These are phyloP conservation scores for Phascolomyces articulosus DNA, from an alignment of 371 early-diverging fungal species.

Conservation along the genomic window DNA sequence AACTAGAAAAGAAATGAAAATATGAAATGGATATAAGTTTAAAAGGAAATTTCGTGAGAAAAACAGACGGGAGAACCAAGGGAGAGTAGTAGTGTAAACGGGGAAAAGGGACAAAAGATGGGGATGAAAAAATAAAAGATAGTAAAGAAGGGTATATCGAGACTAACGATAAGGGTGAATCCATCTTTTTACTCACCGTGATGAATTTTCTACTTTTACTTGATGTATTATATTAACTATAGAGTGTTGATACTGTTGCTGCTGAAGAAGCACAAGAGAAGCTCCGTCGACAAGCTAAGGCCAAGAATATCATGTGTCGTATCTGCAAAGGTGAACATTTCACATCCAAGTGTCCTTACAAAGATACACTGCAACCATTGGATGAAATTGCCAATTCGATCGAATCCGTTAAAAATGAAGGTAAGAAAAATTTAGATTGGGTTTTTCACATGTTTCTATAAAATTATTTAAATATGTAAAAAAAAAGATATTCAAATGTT, in stretches of 20 bases:
- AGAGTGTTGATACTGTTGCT: conserved; percentile 47
- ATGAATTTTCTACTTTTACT: too few relatives aligned
- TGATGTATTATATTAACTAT: too few relatives aligned
- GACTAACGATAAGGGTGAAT: background rate
- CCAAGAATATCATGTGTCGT: conserved; percentile 92
- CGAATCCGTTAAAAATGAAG: conserved; percentile 46
- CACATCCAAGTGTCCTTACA: conserved; percentile 97
- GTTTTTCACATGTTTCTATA: background rate
- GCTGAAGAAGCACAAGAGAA: conserved; percentile 61
- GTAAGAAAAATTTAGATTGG: conserved; percentile 4
- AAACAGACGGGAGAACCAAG: too few relatives aligned
- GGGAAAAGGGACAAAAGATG: background rate
- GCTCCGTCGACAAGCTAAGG: conserved; percentile 51
- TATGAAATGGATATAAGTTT: too few relatives aligned
- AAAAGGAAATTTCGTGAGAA: background rate
- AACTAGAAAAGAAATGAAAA: conserved; percentile 8
- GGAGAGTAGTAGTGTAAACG: too few relatives aligned
- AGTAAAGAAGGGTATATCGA: background rate
- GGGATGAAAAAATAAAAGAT: background rate
- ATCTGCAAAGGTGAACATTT: conserved; percentile 97
- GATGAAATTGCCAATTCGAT: conserved; percentile 58
- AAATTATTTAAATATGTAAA: background rate
- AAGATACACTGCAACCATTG: conserved; percentile 85
- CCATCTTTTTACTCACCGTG: too few relatives aligned
- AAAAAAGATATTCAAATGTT: background rate